Evolutionary conservation across 306 rosid genomes (phyloP), one percentile per base, ranked within the genome.

Genomic region (Castanospermum australe): DNA sequence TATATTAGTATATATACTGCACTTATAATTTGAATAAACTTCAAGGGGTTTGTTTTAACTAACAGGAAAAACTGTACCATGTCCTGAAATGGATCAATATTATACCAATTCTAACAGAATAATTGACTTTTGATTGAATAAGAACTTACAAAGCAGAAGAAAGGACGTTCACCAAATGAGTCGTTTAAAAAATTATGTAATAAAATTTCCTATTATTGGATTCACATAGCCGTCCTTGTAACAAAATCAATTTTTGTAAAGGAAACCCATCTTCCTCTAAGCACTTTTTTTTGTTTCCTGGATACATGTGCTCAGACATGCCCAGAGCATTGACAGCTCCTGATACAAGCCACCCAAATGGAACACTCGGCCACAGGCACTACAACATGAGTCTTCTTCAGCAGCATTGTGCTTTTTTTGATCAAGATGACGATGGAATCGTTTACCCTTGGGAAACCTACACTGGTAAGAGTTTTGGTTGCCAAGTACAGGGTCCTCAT

Each of bases 361-460:
- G 98, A 82, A 92, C 98, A 68, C 63, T 77, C 4, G 92, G 89
- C 6, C 88, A 88, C 79, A 82, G 13, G n/a, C 89, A 86, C 78
- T 14, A 77, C 72, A 82, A 89, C 72, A 3, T 95, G 88, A 82
- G 75, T 71, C 97, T 95, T 83, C 95, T 95, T 78, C 97, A 92
- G 83, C 97, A 95, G 66, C 99, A 92, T 33, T 82, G 77, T 14
- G 87, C 96, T 4, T 92, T 92, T 45, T 92, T 95, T 72, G 98
- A 95, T 88, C 87, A 54, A 62, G 96, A 92, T 65, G 89, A 84
- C 75, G 79, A 92, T 48, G 99, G 97, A 35, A 88, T 92, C 54
- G 17, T 92, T 73, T 95, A 92, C 69, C 99, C 98, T 8, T 95
- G 96, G 98, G 98, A 95, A 80, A 95, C 97, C 45, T 92, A 84